Evolutionary conservation across 192 early-diverging fungal genomes (phyloP).

Genomic region (Coemansia sp.): DNA sequence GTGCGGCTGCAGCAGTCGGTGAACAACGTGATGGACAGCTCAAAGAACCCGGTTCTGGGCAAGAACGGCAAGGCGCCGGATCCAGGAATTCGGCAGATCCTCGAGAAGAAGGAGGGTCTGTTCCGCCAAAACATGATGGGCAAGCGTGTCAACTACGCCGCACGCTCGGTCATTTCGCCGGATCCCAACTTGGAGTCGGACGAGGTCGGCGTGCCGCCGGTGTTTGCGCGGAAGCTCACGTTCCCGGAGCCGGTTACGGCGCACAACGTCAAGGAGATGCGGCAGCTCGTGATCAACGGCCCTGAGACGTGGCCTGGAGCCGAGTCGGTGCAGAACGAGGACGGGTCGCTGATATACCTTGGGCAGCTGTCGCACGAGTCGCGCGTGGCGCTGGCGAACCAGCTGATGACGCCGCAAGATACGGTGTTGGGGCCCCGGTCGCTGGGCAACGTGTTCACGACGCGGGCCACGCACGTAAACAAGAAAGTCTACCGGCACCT

Average conservation of each 20-base stretch:
- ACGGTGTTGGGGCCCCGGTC: slow-evolving; percentile 44
- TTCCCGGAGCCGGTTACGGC: slow-evolving; percentile 97
- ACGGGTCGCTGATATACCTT: slow-evolving; percentile 83
- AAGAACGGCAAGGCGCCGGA: slow-evolving; percentile 65
- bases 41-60: slow-evolving; percentile 72
- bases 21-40: slow-evolving; percentile 91
- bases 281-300: slow-evolving; percentile 92
- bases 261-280: slow-evolving; percentile 91
- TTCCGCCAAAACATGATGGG: slow-evolving; percentile 99
- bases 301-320: slow-evolving; percentile 97
- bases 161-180: slow-evolving; percentile 95
- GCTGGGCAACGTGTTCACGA: slow-evolving; percentile 56
- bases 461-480: slow-evolving; percentile 69
- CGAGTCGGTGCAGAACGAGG: slow-evolving; percentile 90
- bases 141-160: slow-evolving; percentile 99
- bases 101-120: slow-evolving; percentile 99
- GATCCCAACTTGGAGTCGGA: slow-evolving; percentile 97
- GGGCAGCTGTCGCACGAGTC: slow-evolving; percentile 79
- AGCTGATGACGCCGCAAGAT: slow-evolving; percentile 77
- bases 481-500: slow-evolving; percentile 98
- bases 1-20: slow-evolving; percentile 86
- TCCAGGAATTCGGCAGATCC: slow-evolving; percentile 90
- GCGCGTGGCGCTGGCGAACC: slow-evolving; percentile 93
- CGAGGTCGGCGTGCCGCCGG: slow-evolving; percentile 97
- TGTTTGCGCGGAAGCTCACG: slow-evolving; percentile 92